Conservation (phyloP, 805 yeast genomes). For the Myxozyma monticola region DNA sequence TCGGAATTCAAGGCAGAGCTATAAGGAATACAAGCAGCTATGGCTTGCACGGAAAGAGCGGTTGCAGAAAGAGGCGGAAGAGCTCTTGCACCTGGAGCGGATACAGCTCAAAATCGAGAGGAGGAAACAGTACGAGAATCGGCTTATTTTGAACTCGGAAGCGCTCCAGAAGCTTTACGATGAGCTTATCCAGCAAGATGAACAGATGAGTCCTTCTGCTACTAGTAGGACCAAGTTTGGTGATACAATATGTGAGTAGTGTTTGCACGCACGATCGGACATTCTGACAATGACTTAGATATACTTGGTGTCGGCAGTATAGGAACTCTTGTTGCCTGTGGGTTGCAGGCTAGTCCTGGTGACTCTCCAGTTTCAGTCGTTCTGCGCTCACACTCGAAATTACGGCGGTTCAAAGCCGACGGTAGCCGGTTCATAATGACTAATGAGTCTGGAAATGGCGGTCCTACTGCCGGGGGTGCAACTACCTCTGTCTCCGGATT, state of each 20-base stretch:
- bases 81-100: too few species aligned
- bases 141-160: not conserved
- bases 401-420: not conserved
- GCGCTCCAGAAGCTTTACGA: not conserved
- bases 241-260: too few species aligned
- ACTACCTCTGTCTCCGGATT: not conserved
- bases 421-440: not conserved
- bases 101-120: not conserved
- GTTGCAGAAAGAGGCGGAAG: too few species aligned
- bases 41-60: too few species aligned
- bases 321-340: conserved; percentile 12
- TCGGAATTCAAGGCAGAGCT: too few species aligned
- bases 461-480: not conserved
- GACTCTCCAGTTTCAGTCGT: conserved; percentile 5
- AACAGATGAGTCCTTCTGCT: too few species aligned
- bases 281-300: too few species aligned
- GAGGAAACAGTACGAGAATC: not conserved
- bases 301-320: conserved; percentile 19
- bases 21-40: too few species aligned
- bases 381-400: conserved; percentile 3
- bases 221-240: too few species aligned
- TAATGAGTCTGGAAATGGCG: not conserved
- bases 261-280: too few species aligned
- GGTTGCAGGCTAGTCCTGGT: not conserved
- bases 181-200: not conserved